Base-by-base conservation (phyloP, 305 asterid species). In the Solanum hybrid region DNA sequence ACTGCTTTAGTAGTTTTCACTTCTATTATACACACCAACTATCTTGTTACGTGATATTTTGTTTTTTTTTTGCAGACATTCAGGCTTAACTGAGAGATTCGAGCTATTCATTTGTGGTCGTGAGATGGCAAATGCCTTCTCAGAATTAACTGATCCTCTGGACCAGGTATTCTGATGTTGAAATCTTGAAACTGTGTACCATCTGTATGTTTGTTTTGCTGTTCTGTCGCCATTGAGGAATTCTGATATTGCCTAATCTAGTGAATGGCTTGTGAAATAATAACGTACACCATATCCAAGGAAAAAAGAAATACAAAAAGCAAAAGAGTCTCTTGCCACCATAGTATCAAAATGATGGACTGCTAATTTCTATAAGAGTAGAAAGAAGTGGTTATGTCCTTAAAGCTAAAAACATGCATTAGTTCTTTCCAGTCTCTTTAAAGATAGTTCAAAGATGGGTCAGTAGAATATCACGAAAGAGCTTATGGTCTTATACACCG, bases 101-200 rank as follows among this genome's bases (percentile, higher is more conserved):
- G 99, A 97, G 93, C 99, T 97, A 64, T 97, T 97, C 90, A 94
- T 97, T 90, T 97, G 98, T 90, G 99, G 99, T 13, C 98, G 99
- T 71, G 99, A 96, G 93, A 94, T 97, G 95, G 98, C 97, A 40
- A 96, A 97, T 91, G 99, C 99, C 76, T 97, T 97, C 95, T 97
- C 99, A 51, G 99, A 97, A 91, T 90, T 97, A 93, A 96, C 99
- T 26, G 99, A 97, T 94, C 99, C 99, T 40, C 86, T 96, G 93
- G 99, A 96, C 93, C 99, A 96, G 98, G 99, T 95, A 94, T 73
- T 69, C 34, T 22, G 8, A 0, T 85, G 42, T 85, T 85, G 46
- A 83, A 46, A 84, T 84, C 88, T 84, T 57, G 88, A 29, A 85
- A 85, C 46, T 85, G 31, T 4, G 18, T 85, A 61, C 29, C 33